Conservation (phyloP, 208 protist species). For the Trypanosoma rangeli region DNA sequence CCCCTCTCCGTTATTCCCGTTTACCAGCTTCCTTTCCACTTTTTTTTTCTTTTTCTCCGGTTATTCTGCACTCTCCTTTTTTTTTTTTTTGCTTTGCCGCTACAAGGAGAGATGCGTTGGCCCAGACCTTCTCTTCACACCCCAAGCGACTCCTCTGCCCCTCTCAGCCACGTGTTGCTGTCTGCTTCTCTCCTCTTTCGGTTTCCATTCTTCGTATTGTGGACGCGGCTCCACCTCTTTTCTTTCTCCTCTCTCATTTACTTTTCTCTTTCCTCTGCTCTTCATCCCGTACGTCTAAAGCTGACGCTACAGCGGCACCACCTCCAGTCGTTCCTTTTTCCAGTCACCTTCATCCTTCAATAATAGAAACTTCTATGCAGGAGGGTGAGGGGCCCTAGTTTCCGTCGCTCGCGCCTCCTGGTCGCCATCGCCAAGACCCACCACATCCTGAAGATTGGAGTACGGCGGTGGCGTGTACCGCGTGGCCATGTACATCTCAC, state of each 20-base stretch:
- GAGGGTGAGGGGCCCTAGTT: neutral
- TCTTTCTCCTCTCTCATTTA: neutral
- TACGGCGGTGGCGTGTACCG: constrained; percentile 90
- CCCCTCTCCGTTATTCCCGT: neutral
- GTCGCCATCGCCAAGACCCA: constrained; percentile 45
- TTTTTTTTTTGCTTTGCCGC: constrained; percentile 9
- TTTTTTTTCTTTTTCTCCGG: constrained; percentile 4
- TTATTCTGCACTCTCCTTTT: neutral
- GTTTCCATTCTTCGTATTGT: neutral
- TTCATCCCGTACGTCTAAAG: neutral
- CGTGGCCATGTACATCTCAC: constrained; percentile 79
- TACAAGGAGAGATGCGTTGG: neutral
- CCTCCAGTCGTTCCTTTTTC: neutral
- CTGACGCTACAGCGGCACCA: neutral
- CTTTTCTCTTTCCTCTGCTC: constrained; percentile 14
- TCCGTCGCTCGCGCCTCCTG: constrained; percentile 4
- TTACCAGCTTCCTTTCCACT: neutral
- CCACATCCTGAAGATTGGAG: constrained; percentile 51
- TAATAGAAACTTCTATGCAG: neutral
- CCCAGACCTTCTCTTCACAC: neutral
- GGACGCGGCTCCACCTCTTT: too few species aligned
- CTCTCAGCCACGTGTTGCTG: neutral
- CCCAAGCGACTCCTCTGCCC: neutral
- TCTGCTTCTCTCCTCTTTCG: neutral
- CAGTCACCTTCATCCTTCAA: neutral